Evolutionary conservation across 129 eudicot species (phyloP), one percentile per base, ranked within the genome.

Genomic region (Calendula officinalis): DNA sequence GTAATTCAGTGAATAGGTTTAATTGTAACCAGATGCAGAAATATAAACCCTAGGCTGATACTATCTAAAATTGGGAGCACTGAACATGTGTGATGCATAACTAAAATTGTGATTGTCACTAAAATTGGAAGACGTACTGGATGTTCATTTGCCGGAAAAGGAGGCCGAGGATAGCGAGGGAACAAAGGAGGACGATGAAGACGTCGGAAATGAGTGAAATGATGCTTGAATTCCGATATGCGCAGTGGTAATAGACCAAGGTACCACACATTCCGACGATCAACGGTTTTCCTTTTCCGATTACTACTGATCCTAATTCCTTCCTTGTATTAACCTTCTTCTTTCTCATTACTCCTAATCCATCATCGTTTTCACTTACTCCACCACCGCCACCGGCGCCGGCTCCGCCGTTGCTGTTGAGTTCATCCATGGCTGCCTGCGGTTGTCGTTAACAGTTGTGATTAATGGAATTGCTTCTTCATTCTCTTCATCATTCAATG

Each of bases 91-190:
- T 13, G 42, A 54, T 7, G 22, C 42, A 41, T 27, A 41, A 41
- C 12, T 4, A 41, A 66, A 46, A 33, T 2, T 56, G 14, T 4
- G 45, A 9, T 37, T 61, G 22, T 49, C 13, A 41, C 10, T 5
- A 12, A 36, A 46, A n/a, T 11, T 3, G 10, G 27, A 22, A 56
- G 5, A 57, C 67, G 6, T 75, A 80, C 87, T 78, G 77, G 63
- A 92, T 79, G 82, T 88, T 88, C 83, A 92, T 83, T 56, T 92
- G 96, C 60, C 98, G 98, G 76, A 88, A 92, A 69, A 92, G 96
- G 74, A 92, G 95, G 39, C 98, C 98, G 65, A 92, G 91, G 37
- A 92, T 92, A 33, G 96, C 98, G 53, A 92, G 85, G 14, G 96
- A 92, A 71, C 96, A 92, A 3, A 92, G 79, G 33, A 92, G 88